These are phyloP conservation scores for Daldinia vernicosa DNA, from an alignment of 495 filamentous ascomycete species.

Conservation along the genomic window DNA sequence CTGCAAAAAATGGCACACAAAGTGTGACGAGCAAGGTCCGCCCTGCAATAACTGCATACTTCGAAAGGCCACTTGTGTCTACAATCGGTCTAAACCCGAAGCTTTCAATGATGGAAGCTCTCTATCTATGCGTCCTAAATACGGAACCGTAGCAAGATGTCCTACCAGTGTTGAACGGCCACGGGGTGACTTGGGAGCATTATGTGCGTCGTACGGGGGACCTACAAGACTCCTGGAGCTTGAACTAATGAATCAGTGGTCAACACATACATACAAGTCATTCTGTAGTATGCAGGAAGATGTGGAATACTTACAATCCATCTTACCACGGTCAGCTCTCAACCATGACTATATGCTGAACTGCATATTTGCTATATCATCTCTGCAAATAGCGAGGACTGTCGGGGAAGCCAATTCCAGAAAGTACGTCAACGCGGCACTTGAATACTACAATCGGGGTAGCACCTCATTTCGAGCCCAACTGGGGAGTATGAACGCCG, in stretches of 20 bases:
- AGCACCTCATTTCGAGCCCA: conserved; percentile 46
- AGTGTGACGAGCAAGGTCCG: conserved; percentile 51
- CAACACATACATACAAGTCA: conserved; percentile 45
- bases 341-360: conserved; percentile 46
- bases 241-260: conserved; percentile 52
- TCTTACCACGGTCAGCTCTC: conserved; percentile 43
- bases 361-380: conserved; percentile 47
- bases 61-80: conserved; percentile 45
- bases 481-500: conserved; percentile 39
- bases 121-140: conserved; percentile 16
- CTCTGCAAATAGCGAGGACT: conserved; percentile 44
- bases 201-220: conserved; percentile 38
- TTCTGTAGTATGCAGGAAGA: conserved; percentile 47
- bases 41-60: conserved; percentile 50
- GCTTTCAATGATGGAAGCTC: neutral
- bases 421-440: conserved; percentile 42
- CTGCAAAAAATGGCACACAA: conserved; percentile 53
- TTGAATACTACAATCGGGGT: conserved; percentile 47
- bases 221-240: conserved; percentile 45
- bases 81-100: conserved; percentile 33
- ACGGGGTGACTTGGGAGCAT: conserved; percentile 23
- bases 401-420: conserved; percentile 21
- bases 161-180: conserved; percentile 20
- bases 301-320: conserved; percentile 39
- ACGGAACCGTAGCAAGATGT: neutral